Evolutionary conservation across 23 red algal species (phyloP), one percentile per base, ranked within the genome.

Genomic region (Gracilaria vermiculophylla): DNA sequence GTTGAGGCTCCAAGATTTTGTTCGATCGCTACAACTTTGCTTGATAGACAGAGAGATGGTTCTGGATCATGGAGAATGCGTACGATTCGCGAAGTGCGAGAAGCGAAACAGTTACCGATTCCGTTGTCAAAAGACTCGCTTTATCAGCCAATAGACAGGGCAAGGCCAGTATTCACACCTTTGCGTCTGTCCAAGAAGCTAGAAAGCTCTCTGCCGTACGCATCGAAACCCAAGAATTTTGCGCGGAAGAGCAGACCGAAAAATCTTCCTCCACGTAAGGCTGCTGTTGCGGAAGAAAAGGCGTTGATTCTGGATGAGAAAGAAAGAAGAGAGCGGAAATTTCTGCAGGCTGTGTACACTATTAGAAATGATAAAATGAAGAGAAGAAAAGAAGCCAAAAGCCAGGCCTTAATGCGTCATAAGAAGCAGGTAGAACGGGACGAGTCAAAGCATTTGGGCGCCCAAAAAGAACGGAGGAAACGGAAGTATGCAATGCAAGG

Each of bases 41-140:
- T 99, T 48, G 83, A 91, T 36, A 71, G 76, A 42, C 52, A 80
- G 15, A 56, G 77, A 43, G n/a, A 70, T 35, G 94, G 54, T 14
- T 81, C 41, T 23, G 82, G 71, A 29, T 52, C 91, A 29, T 95
- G 95, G 90, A 67, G 89, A 50, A 99, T 99, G 92, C 81, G 91
- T n/a, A 99, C 97, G 20, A 81, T 91, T 73, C 91, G 97, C 53
- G 97, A 99, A 75, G 45, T 99, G 33, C 93, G 97, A 3, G 80
- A 91, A 55, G 92, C 78, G 45, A 39, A 83, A 29, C 76, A 91
- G 24, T 35, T 94, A 13, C 82, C 97, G 24, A 91, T 94, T 66
- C 92, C 92, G 27, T 25, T 78, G 15, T 88, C 88, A 19, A 76
- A 85, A 49, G 92, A 99, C 50, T 99, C 97, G n/a, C 33, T 96